Base-by-base conservation (phyloP, 805 yeast species). In the Cyberlindnera xylosilytica region DNA sequence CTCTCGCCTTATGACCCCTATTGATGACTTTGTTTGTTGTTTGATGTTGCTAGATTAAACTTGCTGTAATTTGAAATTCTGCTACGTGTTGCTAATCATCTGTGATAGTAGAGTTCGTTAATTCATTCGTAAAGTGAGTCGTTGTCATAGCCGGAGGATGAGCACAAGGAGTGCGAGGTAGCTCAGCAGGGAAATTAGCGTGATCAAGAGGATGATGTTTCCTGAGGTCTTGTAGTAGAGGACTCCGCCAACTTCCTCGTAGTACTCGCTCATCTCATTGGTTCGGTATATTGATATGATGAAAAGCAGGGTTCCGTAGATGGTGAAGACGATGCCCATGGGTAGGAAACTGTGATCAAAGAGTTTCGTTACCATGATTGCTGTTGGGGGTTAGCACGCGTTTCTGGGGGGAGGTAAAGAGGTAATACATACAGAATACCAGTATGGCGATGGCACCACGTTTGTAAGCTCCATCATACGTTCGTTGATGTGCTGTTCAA, bases 401-500 rank as follows among this genome's bases (percentile, higher is more conserved):
- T 20, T 15, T 17, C 23, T 11, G 11, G 4, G n/a, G 29, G n/a
- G 8, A 26, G 15, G 22, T n/a, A 12, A 16, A n/a, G 23, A 15
- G 15, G 20, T 3, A 7, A 8, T 18, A 35, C 49, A 32, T 35
- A 46, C 48, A 45, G 53, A 87, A 81, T 10, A 88, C 74, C 22
- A 87, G 61, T 40, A 81, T 73, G 17, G 86, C 82, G 23, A 87
- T 64, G 17, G 90, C 83, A 0, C 90, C 78, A 39, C 95, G 63
- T 20, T 83, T 69, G 56, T 87, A 86, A 1, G 95, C 90, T 0
- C 95, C 95, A 56, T 86, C 93, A 54, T 84, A 86, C 5, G 42
- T 39, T 22, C 42, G 26, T 15, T 39, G 42, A 17, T 44, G 47
- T 23, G 47, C 47, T 39, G 15, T 20, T 23, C 24, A 19, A 17